Evolutionary conservation across 345 rosid genomes (phyloP).

Genomic region (Eucalyptus curtisii): DNA sequence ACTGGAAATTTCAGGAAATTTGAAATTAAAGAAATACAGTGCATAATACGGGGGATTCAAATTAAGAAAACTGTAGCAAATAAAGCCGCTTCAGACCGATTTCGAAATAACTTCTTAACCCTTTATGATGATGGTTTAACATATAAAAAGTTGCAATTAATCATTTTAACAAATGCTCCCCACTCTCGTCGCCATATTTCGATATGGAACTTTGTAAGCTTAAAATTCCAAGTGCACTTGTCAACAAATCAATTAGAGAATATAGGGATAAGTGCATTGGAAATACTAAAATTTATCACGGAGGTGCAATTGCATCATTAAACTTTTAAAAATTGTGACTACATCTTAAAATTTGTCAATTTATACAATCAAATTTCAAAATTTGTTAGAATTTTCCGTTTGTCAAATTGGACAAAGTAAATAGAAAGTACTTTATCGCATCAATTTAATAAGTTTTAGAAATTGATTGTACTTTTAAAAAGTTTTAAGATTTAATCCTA

Average conservation of each 20-base stretch:
- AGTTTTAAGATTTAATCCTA: rapidly evolving
- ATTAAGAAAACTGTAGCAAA: not conserved
- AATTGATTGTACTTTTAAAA: too few species aligned
- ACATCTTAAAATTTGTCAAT: not conserved
- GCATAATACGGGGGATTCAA: not conserved
- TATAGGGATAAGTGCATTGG: too few species aligned
- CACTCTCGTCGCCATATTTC: not conserved
- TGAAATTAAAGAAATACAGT: not conserved
- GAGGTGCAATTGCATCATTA: rapidly evolving
- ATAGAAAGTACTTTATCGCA: not conserved
- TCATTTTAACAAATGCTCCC: not conserved
- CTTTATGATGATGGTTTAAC: not conserved
- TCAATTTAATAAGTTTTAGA: too few species aligned
- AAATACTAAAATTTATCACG: too few species aligned
- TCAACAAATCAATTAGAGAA: too few species aligned
- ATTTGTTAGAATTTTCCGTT: too few species aligned
- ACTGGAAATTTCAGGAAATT: not conserved
- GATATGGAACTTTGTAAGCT: not conserved
- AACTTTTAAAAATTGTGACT: too few species aligned
- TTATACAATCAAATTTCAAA: not conserved
- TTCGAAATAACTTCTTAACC: not conserved
- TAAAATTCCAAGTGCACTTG: not conserved
- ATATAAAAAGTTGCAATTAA: not conserved
- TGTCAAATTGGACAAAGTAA: not conserved
- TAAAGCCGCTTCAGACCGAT: not conserved